These are phyloP conservation scores for Tritrichomonas musculus DNA, from an alignment of 208 protist species.

Conservation along the genomic window DNA sequence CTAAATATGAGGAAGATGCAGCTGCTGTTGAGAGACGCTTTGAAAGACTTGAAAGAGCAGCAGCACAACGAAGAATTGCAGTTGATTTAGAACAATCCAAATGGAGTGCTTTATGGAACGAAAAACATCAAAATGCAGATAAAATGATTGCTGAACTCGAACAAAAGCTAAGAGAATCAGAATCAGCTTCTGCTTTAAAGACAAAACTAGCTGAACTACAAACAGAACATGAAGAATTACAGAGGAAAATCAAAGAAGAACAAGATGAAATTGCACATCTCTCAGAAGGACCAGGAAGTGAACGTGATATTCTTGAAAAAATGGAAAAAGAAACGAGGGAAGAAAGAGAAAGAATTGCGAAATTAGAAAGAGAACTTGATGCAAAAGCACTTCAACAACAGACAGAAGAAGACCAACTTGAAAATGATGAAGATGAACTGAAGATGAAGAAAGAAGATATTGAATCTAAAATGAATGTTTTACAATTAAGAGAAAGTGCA, in stretches of 20 bases:
- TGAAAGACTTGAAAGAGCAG: slow-evolving; percentile 1
- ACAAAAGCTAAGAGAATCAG: background rate
- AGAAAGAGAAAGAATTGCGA: background rate
- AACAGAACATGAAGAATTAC: background rate
- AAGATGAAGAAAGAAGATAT: slow-evolving; percentile 6
- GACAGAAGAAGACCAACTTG: background rate
- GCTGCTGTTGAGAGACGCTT: background rate
- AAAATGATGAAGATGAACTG: background rate
- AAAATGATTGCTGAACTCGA: slow-evolving; percentile 17
- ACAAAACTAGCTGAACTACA: background rate
- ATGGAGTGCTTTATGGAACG: background rate
- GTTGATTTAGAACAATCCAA: background rate
- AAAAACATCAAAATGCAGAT: background rate
- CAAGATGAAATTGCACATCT: background rate
- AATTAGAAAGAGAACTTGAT: background rate
- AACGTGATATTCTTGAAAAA: background rate
- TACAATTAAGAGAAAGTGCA: background rate
- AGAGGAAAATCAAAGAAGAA: background rate
- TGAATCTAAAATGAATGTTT: background rate
- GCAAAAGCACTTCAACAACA: background rate
- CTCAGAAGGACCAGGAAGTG: background rate
- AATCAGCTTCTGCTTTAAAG: background rate
- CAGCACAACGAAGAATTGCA: background rate
- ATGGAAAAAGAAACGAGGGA: background rate
- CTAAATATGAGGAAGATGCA: background rate